These are phyloP conservation scores for Diaporthe longicolla DNA, from an alignment of 2,329 filamentous ascomycete genomes.

Conservation along the genomic window DNA sequence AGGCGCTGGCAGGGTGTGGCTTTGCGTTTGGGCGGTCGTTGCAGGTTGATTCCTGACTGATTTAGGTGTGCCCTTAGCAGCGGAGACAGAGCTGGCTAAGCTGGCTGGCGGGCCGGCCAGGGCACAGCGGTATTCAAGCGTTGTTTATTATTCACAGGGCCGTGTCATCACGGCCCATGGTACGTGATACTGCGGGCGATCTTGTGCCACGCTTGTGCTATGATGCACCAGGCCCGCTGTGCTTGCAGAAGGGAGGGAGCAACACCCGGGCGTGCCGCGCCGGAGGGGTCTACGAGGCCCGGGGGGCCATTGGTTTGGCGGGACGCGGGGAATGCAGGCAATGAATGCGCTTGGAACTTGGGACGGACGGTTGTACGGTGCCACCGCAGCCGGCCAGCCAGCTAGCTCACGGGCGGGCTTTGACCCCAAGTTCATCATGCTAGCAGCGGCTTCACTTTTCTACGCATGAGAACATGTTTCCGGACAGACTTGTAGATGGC, in stretches of 20 bases:
- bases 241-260: neutral
- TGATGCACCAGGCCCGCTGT: slow-evolving; percentile 5
- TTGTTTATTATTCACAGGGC: neutral
- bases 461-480: neutral
- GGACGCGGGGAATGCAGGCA: slow-evolving; percentile 1
- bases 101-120: too few species aligned
- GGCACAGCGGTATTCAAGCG: too few species aligned
- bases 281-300: neutral
- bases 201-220: slow-evolving; percentile 19
- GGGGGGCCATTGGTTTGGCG: slow-evolving; percentile 4
- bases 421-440: neutral
- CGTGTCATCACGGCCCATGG: neutral
- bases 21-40: slow-evolving; percentile 11
- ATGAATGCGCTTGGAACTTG: neutral
- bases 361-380: neutral
- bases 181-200: slow-evolving; percentile 13
- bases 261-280: neutral
- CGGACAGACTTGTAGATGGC: neutral
- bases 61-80: neutral
- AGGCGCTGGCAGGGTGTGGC: slow-evolving; percentile 10
- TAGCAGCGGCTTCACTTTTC: neutral
- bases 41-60: neutral
- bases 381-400: neutral
- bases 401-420: neutral
- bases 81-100: neutral